phyloP scores from a whole-genome alignment of 108 stramenopile genomes.

The Ochromonas danica region DNA sequence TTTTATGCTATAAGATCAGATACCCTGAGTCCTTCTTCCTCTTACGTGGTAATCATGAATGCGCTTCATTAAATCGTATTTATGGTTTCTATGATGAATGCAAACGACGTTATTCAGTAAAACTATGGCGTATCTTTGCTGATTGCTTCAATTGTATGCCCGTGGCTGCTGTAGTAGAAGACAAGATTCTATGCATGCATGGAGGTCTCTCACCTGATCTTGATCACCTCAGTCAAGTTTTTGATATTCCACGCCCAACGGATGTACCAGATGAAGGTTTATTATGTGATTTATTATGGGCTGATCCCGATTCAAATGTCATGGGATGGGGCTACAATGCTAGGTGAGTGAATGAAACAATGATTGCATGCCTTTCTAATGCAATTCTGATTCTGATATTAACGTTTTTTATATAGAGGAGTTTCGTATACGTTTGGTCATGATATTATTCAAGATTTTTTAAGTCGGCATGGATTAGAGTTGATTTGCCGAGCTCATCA shows the following conservation, averaged over 20 bases:
- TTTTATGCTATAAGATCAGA: slow-evolving; percentile 96
- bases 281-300: slow-evolving; percentile 91
- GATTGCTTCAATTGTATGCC: slow-evolving; percentile 65
- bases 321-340: slow-evolving; percentile 56
- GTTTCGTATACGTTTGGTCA: slow-evolving; percentile 56
- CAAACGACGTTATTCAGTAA: slow-evolving; percentile 70
- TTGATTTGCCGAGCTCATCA: slow-evolving; percentile 55
- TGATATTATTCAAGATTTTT: slow-evolving; percentile 51
- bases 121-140: slow-evolving; percentile 58
- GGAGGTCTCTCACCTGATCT: slow-evolving; percentile 72
- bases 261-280: slow-evolving; percentile 85
- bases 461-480: slow-evolving; percentile 49
- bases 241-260: slow-evolving; percentile 72
- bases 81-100: slow-evolving; percentile 99
- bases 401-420: slow-evolving; percentile 27
- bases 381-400: neutral
- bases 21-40: slow-evolving; percentile 99
- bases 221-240: slow-evolving; percentile 71
- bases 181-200: slow-evolving; percentile 63
- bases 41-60: slow-evolving; percentile 98
- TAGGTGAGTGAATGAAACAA: neutral
- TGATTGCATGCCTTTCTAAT: slow-evolving; percentile 20
- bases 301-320: slow-evolving; percentile 78
- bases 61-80: slow-evolving; percentile 96
- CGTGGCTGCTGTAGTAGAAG: slow-evolving; percentile 61